phyloP scores from a whole-genome alignment of 2,329 filamentous ascomycete genomes.

The Chaetomium sp. region DNA sequence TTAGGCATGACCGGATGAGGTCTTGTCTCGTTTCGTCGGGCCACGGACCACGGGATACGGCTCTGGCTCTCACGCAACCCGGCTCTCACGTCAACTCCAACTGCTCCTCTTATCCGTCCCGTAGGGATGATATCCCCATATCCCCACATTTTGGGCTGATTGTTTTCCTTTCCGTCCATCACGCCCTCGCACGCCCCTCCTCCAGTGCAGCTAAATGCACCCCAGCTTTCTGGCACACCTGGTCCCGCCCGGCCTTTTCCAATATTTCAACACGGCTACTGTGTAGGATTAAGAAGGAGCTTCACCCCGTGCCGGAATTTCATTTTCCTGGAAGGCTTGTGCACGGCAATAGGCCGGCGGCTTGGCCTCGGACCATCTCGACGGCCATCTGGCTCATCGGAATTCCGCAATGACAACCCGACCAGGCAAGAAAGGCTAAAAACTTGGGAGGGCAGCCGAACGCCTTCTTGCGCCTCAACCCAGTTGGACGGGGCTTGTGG shows the following conservation, averaged over 20 bases:
- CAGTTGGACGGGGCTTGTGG: conserved; percentile 14
- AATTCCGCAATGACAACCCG: conserved; percentile 16
- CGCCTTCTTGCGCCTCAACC: conserved; percentile 2
- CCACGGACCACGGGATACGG: background rate
- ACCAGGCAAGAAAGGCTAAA: conserved; percentile 14
- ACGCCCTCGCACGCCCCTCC: too few relatives aligned
- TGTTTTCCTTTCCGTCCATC: background rate
- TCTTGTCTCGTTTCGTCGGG: background rate
- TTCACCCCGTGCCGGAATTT: background rate
- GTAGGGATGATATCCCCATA: background rate
- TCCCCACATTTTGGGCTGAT: conserved; percentile 3
- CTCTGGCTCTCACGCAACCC: too few relatives aligned
- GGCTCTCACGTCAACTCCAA: too few relatives aligned
- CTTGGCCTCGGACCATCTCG: background rate
- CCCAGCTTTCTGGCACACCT: conserved; percentile 3
- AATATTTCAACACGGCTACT: background rate
- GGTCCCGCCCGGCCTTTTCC: conserved; percentile 1
- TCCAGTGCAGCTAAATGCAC: background rate
- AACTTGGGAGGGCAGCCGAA: background rate
- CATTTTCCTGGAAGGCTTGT: background rate
- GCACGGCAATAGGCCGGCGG: conserved; percentile 9
- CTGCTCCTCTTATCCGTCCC: too few relatives aligned
- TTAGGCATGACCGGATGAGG: background rate
- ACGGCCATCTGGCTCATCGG: conserved; percentile 13
- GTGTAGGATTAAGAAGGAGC: too few relatives aligned